A percentile compares a stretch with the other conserved stretches of the same genome.
These are phyloP conservation scores for Pholiota conissans DNA, from an alignment of 768 basidiomycete species.

Conservation along the genomic window DNA sequence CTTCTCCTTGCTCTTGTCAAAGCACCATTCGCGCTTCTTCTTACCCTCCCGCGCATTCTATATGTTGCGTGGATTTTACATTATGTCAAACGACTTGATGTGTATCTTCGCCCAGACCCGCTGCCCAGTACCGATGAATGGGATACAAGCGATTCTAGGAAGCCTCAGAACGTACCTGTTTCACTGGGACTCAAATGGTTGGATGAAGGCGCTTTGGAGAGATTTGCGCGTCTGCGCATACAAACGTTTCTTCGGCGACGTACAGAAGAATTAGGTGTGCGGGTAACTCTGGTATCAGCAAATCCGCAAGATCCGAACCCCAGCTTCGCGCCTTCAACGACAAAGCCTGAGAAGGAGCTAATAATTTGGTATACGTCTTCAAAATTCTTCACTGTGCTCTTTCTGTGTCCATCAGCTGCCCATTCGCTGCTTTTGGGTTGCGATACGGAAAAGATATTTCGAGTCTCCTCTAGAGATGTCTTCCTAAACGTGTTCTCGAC, in stretches of 20 bases:
- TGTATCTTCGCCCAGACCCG: constrained; percentile 63
- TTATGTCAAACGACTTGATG: constrained; percentile 54
- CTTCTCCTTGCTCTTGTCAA: constrained; percentile 38
- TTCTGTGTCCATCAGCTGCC: constrained; percentile 36
- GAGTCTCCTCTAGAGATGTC: constrained; percentile 32
- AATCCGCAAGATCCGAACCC: constrained; percentile 29
- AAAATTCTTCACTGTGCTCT: constrained; percentile 47
- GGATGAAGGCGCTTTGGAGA: constrained; percentile 29
- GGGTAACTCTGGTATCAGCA: constrained; percentile 39
- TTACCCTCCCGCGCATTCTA: constrained; percentile 60
- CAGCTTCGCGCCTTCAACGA: constrained; percentile 14
- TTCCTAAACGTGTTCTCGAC: constrained; percentile 36
- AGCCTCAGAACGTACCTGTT: constrained; percentile 21
- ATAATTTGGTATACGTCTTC: constrained; percentile 44
- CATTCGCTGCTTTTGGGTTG: constrained; percentile 42
- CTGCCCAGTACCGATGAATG: constrained; percentile 33
- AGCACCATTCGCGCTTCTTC: constrained; percentile 53
- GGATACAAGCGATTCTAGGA: constrained; percentile 8
- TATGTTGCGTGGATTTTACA: constrained; percentile 62
- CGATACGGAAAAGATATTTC: constrained; percentile 38
- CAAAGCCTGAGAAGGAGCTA: constrained; percentile 13
- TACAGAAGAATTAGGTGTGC: constrained; percentile 31
- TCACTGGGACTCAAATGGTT: constrained; percentile 34
- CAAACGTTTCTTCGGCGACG: constrained; percentile 35
- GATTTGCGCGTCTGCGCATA: constrained; percentile 30